A percentile compares a stretch with the other conserved stretches of the same genome.
Evolutionary conservation across 140 eudicot genomes (phyloP).

Genomic region (Oenanthe javanica): DNA sequence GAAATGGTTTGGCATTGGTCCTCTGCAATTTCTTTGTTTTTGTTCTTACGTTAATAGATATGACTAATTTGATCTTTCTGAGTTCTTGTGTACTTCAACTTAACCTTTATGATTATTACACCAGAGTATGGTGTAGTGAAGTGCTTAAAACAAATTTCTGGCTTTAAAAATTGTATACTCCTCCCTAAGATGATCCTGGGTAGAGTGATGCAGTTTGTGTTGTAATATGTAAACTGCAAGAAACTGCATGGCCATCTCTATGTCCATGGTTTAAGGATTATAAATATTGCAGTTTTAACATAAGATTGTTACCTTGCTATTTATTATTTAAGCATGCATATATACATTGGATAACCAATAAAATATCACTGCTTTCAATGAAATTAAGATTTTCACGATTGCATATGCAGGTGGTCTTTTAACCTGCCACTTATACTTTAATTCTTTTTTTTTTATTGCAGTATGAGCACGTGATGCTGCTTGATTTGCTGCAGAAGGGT

Average conservation of each 20-base stretch:
- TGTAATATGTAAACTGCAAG: neutral
- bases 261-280: neutral
- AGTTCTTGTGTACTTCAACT: neutral
- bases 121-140: neutral
- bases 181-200: neutral
- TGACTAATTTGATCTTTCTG: neutral
- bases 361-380: neutral
- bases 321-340: neutral
- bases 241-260: neutral
- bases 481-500: constrained; percentile 77
- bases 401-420: neutral
- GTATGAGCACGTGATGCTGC: constrained; percentile 73
- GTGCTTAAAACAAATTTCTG: neutral
- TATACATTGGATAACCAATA: neutral
- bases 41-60: neutral
- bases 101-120: neutral
- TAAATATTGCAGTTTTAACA: neutral
- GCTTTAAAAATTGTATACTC: neutral
- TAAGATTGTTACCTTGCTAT: neutral
- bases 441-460: constrained; percentile 18
- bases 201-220: neutral
- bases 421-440: neutral
- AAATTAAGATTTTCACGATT: neutral
- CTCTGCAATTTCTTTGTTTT: neutral
- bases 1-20: neutral